Evolutionary conservation across 139 green algal species (phyloP).

Genomic region (Astrephomene gubernaculifera): DNA sequence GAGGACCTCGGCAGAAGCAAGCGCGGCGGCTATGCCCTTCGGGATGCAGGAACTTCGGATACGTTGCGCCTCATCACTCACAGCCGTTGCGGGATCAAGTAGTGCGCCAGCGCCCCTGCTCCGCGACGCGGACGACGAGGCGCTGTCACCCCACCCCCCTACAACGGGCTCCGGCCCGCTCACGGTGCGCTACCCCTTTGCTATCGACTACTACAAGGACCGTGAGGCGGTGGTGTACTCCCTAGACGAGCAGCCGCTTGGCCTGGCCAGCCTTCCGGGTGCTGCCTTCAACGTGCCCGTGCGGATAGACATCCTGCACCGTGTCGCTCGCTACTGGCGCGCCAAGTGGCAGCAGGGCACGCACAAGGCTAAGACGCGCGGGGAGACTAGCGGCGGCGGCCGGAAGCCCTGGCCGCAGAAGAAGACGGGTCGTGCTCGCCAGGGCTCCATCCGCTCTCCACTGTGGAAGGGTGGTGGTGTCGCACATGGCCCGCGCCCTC

Average conservation of each 20-base stretch:
- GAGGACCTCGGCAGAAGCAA: neutral
- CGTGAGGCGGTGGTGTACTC: conserved; percentile 43
- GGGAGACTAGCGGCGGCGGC: conserved; percentile 91
- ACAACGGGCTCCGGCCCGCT: conserved; percentile 18
- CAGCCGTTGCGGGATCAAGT: neutral
- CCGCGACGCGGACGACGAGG: conserved; percentile 3
- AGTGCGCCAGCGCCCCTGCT: neutral
- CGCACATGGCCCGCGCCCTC: conserved; percentile 78
- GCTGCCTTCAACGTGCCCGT: conserved; percentile 72
- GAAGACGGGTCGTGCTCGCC: conserved; percentile 89
- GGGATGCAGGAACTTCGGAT: neutral
- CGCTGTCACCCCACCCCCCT: conserved; percentile 31
- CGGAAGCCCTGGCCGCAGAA: conserved; percentile 98
- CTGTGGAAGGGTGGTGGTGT: conserved; percentile 87
- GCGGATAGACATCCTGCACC: conserved; percentile 89
- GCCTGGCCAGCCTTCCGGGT: conserved; percentile 49
- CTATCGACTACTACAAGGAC: conserved; percentile 46
- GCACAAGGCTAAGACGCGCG: conserved; percentile 76
- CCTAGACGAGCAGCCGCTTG: conserved; percentile 41
- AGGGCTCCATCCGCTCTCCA: conserved; percentile 83
- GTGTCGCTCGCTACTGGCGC: conserved; percentile 90
- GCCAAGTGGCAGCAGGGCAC: conserved; percentile 91
- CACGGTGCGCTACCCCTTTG: conserved; percentile 48
- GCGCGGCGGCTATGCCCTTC: neutral
- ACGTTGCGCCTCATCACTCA: neutral